phyloP scores from a whole-genome alignment of 805 yeast species.

The Wickerhamomyces subpelliculosus region DNA sequence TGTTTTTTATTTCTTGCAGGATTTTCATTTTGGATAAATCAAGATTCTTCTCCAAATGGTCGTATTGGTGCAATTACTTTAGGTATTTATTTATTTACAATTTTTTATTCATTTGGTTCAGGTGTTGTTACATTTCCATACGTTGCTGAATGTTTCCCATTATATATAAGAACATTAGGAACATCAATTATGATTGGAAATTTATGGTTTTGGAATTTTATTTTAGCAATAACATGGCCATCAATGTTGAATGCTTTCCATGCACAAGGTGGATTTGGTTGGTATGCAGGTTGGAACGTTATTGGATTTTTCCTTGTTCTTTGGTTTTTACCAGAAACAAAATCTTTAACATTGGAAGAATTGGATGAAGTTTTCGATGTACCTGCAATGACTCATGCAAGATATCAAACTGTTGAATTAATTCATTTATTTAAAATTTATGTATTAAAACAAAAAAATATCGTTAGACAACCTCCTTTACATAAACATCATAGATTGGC shows the following conservation, averaged over 20 bases:
- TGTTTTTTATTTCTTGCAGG: slow-evolving; percentile 54
- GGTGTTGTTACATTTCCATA: slow-evolving; percentile 90
- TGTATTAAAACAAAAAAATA: slow-evolving; percentile 39
- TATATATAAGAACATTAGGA: slow-evolving; percentile 73
- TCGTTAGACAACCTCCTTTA: slow-evolving; percentile 47
- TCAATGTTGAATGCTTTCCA: slow-evolving; percentile 56
- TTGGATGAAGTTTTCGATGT: slow-evolving; percentile 65
- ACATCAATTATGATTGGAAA: slow-evolving; percentile 75
- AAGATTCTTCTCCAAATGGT: slow-evolving; percentile 33
- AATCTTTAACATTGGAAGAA: slow-evolving; percentile 61
- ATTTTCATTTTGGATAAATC: slow-evolving; percentile 64
- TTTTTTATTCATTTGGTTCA: slow-evolving; percentile 76
- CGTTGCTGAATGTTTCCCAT: slow-evolving; percentile 78
- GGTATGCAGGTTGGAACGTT: slow-evolving; percentile 81
- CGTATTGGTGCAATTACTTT: slow-evolving; percentile 61
- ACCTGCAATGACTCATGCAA: slow-evolving; percentile 49
- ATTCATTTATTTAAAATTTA: slow-evolving; percentile 38
- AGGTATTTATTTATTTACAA: slow-evolving; percentile 69
- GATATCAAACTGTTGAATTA: slow-evolving; percentile 33
- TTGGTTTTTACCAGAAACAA: slow-evolving; percentile 65
- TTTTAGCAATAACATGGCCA: slow-evolving; percentile 76
- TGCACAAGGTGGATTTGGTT: slow-evolving; percentile 83
- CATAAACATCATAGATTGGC: slow-evolving; percentile 53
- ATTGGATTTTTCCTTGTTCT: slow-evolving; percentile 64
- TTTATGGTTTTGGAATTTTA: slow-evolving; percentile 67